Base-by-base conservation (phyloP, 2,329 filamentous ascomycete species). In the Diaporthe sp. region DNA sequence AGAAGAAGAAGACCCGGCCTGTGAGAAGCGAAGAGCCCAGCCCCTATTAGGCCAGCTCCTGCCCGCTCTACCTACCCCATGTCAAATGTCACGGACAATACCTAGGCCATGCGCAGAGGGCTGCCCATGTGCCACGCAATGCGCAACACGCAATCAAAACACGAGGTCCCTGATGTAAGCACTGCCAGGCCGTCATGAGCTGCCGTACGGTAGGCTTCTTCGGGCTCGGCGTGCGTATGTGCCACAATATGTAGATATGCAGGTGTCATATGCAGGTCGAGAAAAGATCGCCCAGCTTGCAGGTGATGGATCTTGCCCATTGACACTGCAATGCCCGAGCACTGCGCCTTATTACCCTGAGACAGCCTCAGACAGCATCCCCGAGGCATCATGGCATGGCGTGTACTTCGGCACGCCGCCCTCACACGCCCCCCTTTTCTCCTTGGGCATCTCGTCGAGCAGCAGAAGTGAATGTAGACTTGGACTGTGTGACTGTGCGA, bases 281-380 rank as follows among this genome's bases (percentile, higher is more conserved):
- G 15, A 17, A 17, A 39, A 37, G 22, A 68, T 68, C 63, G 63
- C 19, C 63, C n/a, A 39, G 22, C 30, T 39, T 32, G 47, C 47
- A 68, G 63, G 27, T 53, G 47, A 32, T 53, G 47, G 47, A 68
- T 50, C 42, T 37, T 39, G 27, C 8, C 58, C 32, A 19, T 27
- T 37, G 22, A 37, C 12, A 35, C 15, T 42, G 58, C 58, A 17
- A 17, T 61, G 58, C 37, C 25, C 47, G 30, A 68, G 44, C 22
- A 35, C 44, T 22, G 25, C 47, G 47, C 35, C 66, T 61, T 22
- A 61, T 50, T 71, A 51, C n/a, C 30, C 30, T 71, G 39, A 71
- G 69, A 71, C 69, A 61, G 27, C n/a, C 30, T 61, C 30, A 71
- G 55, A 71, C 69, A 71, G 37, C 32, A n/a, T 51, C 42, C 19